Conservation (phyloP, 345 rosid genomes). For the Crucihimalaya himalaica region DNA sequence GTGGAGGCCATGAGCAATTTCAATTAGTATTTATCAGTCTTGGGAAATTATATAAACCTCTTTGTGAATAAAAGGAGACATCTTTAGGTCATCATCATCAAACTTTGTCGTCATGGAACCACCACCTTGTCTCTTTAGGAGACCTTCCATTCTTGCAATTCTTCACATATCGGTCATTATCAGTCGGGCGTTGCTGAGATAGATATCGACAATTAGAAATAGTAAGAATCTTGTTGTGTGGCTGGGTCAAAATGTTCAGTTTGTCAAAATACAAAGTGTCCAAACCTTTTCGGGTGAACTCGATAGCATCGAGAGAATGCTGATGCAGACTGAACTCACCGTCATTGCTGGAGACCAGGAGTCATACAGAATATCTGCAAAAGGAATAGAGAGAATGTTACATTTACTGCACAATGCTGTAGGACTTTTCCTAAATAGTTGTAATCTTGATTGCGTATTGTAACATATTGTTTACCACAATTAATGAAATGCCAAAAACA, state of each 20-base stretch:
- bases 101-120: conserved; percentile 98
- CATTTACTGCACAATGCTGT: not conserved
- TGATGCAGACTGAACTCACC: conserved; percentile 92
- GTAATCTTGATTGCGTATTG: not conserved
- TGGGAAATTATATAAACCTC: conserved; percentile 28
- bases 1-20: conserved; percentile 14
- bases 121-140: conserved; percentile 99
- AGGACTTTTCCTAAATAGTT: not conserved
- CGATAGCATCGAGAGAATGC: conserved; percentile 98
- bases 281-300: conserved; percentile 92
- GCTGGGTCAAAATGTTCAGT: not conserved
- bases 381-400: not conserved
- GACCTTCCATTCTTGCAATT: conserved; percentile 95
- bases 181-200: conserved; percentile 91
- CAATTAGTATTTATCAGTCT: conserved; percentile 21
- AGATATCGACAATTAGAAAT: not conserved
- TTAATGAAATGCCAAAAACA: not conserved
- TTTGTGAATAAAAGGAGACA: conserved; percentile 3
- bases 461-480: not conserved
- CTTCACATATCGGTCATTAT: conserved; percentile 95
- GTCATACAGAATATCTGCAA: conserved; percentile 87
- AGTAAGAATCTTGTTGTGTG: not conserved
- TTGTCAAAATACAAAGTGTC: not conserved
- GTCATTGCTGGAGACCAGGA: conserved; percentile 99
- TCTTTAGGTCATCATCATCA: conserved; percentile 24